Percentiles rank a stretch among this genome's conserved stretches.
Conservation (phyloP, 129 eudicot genomes). For the Apium graveolens region DNA sequence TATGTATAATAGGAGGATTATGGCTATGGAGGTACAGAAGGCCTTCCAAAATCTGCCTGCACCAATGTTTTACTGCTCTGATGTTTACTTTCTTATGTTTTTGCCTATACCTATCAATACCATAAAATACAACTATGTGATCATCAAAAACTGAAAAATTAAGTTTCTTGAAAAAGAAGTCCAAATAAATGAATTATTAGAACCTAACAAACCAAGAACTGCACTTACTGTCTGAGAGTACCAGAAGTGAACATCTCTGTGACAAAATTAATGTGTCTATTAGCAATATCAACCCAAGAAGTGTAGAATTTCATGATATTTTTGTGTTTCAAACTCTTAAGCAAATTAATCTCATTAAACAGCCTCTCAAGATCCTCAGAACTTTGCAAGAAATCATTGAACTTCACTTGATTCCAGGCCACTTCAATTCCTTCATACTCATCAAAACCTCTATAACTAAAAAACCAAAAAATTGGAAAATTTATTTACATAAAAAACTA, state of each 20-base stretch:
- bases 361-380: conserved; percentile 86
- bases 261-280: conserved; percentile 74
- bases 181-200: background rate
- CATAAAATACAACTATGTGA: background rate
- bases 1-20: conserved; percentile 57
- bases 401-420: conserved; percentile 88
- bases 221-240: conserved; percentile 70
- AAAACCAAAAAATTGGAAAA: background rate
- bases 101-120: conserved; percentile 58
- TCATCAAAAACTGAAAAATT: background rate
- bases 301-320: conserved; percentile 84
- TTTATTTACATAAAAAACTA: background rate
- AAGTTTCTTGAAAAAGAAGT: background rate
- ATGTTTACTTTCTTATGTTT: conserved; percentile 70
- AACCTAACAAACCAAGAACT: background rate
- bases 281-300: conserved; percentile 81
- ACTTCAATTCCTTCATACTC: conserved; percentile 91
- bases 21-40: conserved; percentile 71
- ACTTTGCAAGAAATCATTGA: conserved; percentile 60
- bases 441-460: conserved; percentile 75
- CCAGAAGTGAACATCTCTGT: conserved; percentile 98
- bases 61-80: conserved; percentile 82
- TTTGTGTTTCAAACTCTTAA: conserved; percentile 76
- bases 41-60: conserved; percentile 74
- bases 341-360: conserved; percentile 69